A percentile compares a stretch with the other conserved stretches of the same genome.
These are phyloP conservation scores for Przewalskia tangutica DNA, from an alignment of 257 asterid species.

Conservation along the genomic window DNA sequence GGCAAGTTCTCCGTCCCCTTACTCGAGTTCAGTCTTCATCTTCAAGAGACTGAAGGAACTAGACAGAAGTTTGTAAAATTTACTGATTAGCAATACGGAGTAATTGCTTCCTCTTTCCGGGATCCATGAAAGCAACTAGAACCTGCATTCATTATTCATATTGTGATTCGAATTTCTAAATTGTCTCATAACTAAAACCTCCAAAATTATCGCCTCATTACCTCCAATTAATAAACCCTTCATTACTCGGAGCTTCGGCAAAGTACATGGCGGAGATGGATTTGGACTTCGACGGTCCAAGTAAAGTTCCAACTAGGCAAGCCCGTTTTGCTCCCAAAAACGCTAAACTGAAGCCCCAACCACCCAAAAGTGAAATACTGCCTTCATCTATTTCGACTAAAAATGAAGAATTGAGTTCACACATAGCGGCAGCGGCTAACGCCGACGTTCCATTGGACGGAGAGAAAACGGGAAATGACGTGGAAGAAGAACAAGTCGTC, in stretches of 20 bases:
- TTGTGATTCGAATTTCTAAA: no score
- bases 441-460: constrained; percentile 29
- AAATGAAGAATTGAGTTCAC: constrained; percentile 26
- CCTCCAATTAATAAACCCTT: constrained; percentile 14
- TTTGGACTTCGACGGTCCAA: constrained; percentile 35
- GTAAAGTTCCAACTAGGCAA: constrained; percentile 23
- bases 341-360: constrained; percentile 31
- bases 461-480: constrained; percentile 7
- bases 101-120: no score
- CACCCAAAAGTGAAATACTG: constrained; percentile 1
- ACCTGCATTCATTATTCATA: no score
- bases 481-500: constrained; percentile 18
- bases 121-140: no score
- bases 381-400: constrained; percentile 14
- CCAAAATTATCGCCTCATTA: no score
- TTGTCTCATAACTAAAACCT: no score
- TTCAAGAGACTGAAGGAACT: no score
- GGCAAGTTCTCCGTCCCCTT: no score
- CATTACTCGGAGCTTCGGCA: not conserved
- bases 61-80: no score
- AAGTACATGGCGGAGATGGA: constrained; percentile 42
- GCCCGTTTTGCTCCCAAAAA: constrained; percentile 64
- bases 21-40: no score
- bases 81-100: no score
- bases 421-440: not conserved